A percentile compares a stretch with the other conserved stretches of the same genome.
phyloP scores from a whole-genome alignment of 306 rosid species.

The Quercus agrifolia region DNA sequence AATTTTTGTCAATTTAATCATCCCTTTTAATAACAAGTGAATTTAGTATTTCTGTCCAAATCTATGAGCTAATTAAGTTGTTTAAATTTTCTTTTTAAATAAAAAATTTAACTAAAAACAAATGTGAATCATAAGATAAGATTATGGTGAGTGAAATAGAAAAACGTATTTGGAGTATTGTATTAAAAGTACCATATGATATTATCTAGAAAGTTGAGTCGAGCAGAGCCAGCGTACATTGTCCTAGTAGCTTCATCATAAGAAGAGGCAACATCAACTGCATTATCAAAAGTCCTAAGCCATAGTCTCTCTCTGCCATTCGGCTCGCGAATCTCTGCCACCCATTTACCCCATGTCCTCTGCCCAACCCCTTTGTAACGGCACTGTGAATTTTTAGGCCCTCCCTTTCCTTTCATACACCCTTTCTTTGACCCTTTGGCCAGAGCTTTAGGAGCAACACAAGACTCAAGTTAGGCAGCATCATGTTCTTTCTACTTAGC shows the following conservation, averaged over 20 bases:
- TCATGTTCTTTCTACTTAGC: conserved; percentile 66
- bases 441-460: conserved; percentile 42
- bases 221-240: conserved; percentile 37
- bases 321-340: conserved; percentile 53
- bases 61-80: too few species aligned
- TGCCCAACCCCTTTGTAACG: conserved; percentile 89
- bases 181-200: too few species aligned
- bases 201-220: too few species aligned
- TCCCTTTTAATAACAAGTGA: too few species aligned
- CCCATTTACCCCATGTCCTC: conserved; percentile 77
- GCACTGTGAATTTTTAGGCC: conserved; percentile 75
- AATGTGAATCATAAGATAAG: conserved; percentile 29
- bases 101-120: too few species aligned
- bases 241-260: conserved; percentile 89
- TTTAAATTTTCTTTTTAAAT: too few species aligned
- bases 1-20: too few species aligned
- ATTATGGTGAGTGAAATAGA: too few species aligned
- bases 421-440: conserved; percentile 95
- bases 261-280: conserved; percentile 56
- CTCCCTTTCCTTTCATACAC: conserved; percentile 93
- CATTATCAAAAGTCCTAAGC: conserved; percentile 75
- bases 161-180: too few species aligned
- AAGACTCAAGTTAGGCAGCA: conserved; percentile 9
- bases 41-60: too few species aligned
- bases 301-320: conserved; percentile 67